These are phyloP conservation scores for Annulohypoxylon maeteangense DNA, from an alignment of 495 filamentous ascomycete genomes.

Conservation along the genomic window DNA sequence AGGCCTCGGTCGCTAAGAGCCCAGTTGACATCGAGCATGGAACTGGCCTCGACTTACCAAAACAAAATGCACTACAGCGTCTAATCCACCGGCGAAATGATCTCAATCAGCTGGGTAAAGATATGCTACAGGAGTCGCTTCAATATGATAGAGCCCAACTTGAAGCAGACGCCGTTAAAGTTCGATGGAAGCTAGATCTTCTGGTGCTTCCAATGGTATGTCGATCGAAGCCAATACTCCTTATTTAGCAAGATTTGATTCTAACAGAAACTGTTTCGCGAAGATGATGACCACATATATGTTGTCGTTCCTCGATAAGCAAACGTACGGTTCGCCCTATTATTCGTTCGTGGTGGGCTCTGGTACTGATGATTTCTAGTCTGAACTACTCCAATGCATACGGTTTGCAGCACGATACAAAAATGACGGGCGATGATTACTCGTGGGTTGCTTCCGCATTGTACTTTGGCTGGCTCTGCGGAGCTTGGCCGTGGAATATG, in stretches of 20 bases:
- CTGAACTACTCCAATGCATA: constrained; percentile 47
- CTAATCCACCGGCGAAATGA: constrained; percentile 38
- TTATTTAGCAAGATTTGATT: not conserved
- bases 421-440: constrained; percentile 49
- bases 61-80: constrained; percentile 32
- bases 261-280: constrained; percentile 16
- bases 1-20: constrained; percentile 12
- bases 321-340: constrained; percentile 42
- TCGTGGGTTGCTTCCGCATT: constrained; percentile 50
- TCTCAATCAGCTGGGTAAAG: constrained; percentile 39
- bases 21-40: constrained; percentile 30
- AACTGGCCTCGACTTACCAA: constrained; percentile 7
- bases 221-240: not conserved
- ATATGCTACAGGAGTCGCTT: constrained; percentile 45
- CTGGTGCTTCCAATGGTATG: constrained; percentile 48
- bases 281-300: constrained; percentile 50
- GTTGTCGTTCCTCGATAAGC: constrained; percentile 49
- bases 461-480: constrained; percentile 50
- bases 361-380: constrained; percentile 2
- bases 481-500: constrained; percentile 50
- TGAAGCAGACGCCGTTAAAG: constrained; percentile 43
- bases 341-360: constrained; percentile 12
- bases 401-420: constrained; percentile 46
- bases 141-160: constrained; percentile 49
- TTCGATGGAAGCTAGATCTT: constrained; percentile 46